Evolutionary conservation across 169 alveolate genomes (phyloP).

Genomic region (Cryptosporidium tyzzeri): DNA sequence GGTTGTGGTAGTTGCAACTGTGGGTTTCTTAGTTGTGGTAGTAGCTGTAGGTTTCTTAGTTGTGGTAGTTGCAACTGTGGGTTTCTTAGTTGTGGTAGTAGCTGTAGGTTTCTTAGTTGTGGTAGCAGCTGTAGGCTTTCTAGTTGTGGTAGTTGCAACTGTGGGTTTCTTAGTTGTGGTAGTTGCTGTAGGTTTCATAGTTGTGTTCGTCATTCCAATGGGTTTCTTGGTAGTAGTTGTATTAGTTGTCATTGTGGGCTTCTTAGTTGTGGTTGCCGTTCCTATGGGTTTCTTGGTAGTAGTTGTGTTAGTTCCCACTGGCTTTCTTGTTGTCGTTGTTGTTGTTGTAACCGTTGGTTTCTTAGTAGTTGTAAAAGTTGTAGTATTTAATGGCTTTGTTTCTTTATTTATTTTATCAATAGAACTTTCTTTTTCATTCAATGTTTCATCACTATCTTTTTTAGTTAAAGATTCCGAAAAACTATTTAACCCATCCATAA

Average conservation of each 20-base stretch:
- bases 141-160: not conserved
- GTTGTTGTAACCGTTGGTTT: no score
- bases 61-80: no score
- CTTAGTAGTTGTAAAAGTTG: no score
- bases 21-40: not conserved
- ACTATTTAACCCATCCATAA: not conserved
- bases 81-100: not conserved
- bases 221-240: constrained; percentile 1
- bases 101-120: not conserved
- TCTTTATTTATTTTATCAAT: no score
- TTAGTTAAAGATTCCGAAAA: not conserved
- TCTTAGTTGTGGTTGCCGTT: not conserved
- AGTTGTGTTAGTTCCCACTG: not conserved
- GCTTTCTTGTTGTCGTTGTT: no score
- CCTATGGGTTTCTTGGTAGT: not conserved
- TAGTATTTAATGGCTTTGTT: no score
- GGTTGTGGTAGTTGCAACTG: not conserved
- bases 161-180: no score
- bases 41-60: no score
- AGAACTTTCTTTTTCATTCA: no score
- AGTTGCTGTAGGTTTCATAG: not conserved
- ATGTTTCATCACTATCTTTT: no score
- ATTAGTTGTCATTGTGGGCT: not conserved
- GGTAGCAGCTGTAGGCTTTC: not conserved
- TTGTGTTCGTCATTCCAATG: not conserved